phyloP scores from a whole-genome alignment of 148 eudicot species.

The Fagopyrum tataricum region DNA sequence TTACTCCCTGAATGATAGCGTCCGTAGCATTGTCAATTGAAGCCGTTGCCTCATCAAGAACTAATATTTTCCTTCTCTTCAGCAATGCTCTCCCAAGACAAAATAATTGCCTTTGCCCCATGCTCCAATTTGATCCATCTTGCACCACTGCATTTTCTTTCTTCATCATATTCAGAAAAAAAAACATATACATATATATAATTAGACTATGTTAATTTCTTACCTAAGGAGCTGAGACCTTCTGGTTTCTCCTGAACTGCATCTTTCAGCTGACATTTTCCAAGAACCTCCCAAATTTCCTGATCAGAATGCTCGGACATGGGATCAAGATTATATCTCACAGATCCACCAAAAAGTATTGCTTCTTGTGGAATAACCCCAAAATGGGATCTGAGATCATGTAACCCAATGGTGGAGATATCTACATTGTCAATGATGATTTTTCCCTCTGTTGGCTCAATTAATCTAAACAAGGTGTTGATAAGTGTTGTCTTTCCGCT shows the following conservation, averaged over 20 bases:
- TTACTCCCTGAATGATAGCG: constrained; percentile 40
- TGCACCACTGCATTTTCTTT: constrained; percentile 34
- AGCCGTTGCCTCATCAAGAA: constrained; percentile 67
- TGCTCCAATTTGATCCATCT: constrained; percentile 65
- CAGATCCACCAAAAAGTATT: constrained; percentile 22
- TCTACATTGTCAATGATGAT: constrained; percentile 15
- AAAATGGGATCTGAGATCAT: constrained; percentile 9
- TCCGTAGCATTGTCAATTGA: constrained; percentile 58
- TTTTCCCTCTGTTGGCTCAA: constrained; percentile 17
- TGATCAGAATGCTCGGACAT: constrained; percentile 30
- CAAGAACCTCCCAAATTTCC: constrained; percentile 39
- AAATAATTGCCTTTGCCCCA: constrained; percentile 55
- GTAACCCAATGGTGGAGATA: constrained; percentile 17
- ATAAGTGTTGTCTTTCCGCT: constrained; percentile 32
- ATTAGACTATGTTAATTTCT: neutral
- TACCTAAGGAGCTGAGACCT: constrained; percentile 36
- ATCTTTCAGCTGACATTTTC: constrained; percentile 33
- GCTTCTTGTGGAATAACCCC: constrained; percentile 14
- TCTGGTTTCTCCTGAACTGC: constrained; percentile 30
- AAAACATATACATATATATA: neutral
- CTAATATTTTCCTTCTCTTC: constrained; percentile 40
- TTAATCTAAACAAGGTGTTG: constrained; percentile 17
- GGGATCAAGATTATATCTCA: constrained; percentile 40
- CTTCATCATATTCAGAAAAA: neutral
- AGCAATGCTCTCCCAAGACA: constrained; percentile 51